Evolutionary conservation across 75 land plant species (phyloP), one percentile per base, ranked within the genome.

Genomic region (Ceratopteris richardii): DNA sequence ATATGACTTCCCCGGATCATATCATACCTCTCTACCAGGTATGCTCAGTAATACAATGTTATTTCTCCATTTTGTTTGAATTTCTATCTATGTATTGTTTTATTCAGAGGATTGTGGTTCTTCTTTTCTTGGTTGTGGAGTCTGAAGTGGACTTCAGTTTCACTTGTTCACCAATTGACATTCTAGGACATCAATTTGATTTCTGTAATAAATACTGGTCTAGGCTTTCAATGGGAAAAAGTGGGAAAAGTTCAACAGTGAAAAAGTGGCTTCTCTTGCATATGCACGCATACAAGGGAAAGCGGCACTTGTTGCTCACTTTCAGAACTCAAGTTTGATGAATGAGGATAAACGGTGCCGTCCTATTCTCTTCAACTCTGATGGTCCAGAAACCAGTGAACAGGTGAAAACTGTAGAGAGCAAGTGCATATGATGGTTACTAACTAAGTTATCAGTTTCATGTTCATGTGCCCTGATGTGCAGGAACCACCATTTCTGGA

Each of bases 191-290:
- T n/a, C n/a, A n/a, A n/a, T n/a, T n/a, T n/a, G n/a, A n/a, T n/a
- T n/a, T n/a, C n/a, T n/a, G n/a, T n/a, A n/a, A n/a, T n/a, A n/a
- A n/a, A n/a, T n/a, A n/a, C n/a, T n/a, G n/a, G n/a, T 66, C 42
- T 73, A 87, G 84, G 81, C 82, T 14, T 87, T 87, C 47, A 78
- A 87, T 65, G 91, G 91, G 30, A 87, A 84, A 64, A 88, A 82
- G 64, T 90, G 96, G 96, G 96, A 90, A 72, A 90, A 90, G 67
- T 90, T 90, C 60, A 90, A 90, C 43, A 87, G 93, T 51, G 96
- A 90, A 63, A 90, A 90, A 63, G 92, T 90, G 47, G 96, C 96
- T 26, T 83, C 85, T 26, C 58, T 90, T 54, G 96, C 96, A 51
- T 90, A 90, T 73, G 96, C 92, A 11, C 81, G 96, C 22, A 90